A percentile compares a stretch with the other conserved stretches of the same genome.
phyloP scores from a whole-genome alignment of 2,329 filamentous ascomycete species.

The Pseudogymnoascus sp. region DNA sequence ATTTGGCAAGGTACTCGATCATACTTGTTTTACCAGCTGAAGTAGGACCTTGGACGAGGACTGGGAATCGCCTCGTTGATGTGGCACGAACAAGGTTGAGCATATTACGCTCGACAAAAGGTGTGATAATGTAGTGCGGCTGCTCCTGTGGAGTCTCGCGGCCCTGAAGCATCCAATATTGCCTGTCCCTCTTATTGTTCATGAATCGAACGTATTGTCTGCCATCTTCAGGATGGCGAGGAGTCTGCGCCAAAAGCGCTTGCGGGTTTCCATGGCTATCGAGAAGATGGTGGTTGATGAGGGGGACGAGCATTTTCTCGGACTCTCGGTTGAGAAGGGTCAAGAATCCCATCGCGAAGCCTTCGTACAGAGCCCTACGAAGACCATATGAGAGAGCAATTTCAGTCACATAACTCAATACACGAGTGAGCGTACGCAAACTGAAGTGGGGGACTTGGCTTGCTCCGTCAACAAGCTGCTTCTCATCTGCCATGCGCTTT shows the following conservation, averaged over 20 bases:
- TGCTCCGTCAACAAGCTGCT: conserved; percentile 84
- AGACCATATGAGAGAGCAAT: conserved; percentile 79
- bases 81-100: conserved; percentile 90
- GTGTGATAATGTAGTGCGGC: conserved; percentile 89
- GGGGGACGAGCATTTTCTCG: conserved; percentile 65
- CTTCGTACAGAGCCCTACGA: conserved; percentile 80
- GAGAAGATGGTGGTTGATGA: conserved; percentile 75
- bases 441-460: conserved; percentile 97
- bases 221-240: conserved; percentile 68
- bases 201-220: conserved; percentile 72
- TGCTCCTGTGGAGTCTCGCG: conserved; percentile 57
- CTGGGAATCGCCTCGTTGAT: conserved; percentile 83
- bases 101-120: conserved; percentile 89
- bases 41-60: conserved; percentile 92
- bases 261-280: conserved; percentile 59
- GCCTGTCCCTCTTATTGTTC: conserved; percentile 53
- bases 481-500: conserved; percentile 70
- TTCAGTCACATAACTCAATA: conserved; percentile 77
- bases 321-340: conserved; percentile 80
- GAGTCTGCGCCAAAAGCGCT: conserved; percentile 67
- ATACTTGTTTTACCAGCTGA: conserved; percentile 98
- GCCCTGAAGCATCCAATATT: conserved; percentile 86
- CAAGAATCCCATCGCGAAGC: conserved; percentile 95
- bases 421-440: conserved; percentile 83
- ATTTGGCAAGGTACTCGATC: conserved; percentile 97